Evolutionary conservation across 2,329 filamentous ascomycete species (phyloP).

Genomic region (Hymenoscyphus repandus): DNA sequence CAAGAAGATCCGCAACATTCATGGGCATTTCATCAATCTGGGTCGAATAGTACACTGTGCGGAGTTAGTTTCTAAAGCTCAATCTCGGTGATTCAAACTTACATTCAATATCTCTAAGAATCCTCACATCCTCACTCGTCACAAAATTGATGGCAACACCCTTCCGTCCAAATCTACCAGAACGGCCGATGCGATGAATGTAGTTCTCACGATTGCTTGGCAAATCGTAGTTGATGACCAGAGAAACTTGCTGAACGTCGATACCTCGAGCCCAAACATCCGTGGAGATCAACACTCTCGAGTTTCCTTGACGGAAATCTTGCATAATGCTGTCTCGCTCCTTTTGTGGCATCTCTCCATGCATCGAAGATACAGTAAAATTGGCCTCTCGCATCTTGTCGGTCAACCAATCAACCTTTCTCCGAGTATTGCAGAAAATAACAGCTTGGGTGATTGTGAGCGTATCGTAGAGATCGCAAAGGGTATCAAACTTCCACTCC

Average conservation of each 20-base stretch:
- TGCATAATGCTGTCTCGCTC: slow-evolving; percentile 99
- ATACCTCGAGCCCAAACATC: slow-evolving; percentile 98
- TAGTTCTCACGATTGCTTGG: slow-evolving; percentile 99
- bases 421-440: slow-evolving; percentile 99
- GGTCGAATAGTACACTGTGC: slow-evolving; percentile 64
- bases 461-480: slow-evolving; percentile 98
- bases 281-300: slow-evolving; percentile 96
- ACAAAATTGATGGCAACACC: slow-evolving; percentile 99
- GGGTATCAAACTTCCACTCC: slow-evolving; percentile 99
- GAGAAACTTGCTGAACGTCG: slow-evolving; percentile 98
- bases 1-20: slow-evolving; percentile 51
- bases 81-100: slow-evolving; percentile 33
- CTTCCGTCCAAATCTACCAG: slow-evolving; percentile 99
- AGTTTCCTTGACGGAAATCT: slow-evolving; percentile 98
- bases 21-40: slow-evolving; percentile 81
- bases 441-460: slow-evolving; percentile 99
- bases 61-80: slow-evolving; percentile 15
- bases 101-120: slow-evolving; percentile 94
- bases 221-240: slow-evolving; percentile 99
- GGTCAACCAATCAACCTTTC: slow-evolving; percentile 99
- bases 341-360: slow-evolving; percentile 97
- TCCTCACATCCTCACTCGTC: slow-evolving; percentile 95
- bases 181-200: slow-evolving; percentile 99
- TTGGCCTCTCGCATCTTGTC: slow-evolving; percentile 98
- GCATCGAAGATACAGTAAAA: slow-evolving; percentile 99